Base-by-base conservation (phyloP, 2,329 filamentous ascomycete species). In the Helminthosporium solani region DNA sequence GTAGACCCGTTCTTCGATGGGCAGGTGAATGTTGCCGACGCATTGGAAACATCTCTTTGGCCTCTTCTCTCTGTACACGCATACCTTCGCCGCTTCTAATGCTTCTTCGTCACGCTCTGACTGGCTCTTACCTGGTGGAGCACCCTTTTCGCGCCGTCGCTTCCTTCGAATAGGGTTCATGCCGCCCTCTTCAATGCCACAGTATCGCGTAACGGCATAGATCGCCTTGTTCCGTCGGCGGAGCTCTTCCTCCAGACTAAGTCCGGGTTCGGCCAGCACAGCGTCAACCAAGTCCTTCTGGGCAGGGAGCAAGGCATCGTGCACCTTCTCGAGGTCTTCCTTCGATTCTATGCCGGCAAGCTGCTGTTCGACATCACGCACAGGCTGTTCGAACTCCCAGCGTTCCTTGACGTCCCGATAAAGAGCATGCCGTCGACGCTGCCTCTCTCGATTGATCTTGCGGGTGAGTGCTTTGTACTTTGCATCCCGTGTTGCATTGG, bases 321-420 rank as follows among this genome's bases (percentile, higher is more conserved):
- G 21, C 35, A 39, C 28, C 19, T 39, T 34, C 30, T 52, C 27
- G 14, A 39, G 33, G 20, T 49, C 11, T 8, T 54, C 40, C 19
- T 46, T 48, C 9, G 30, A 33, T 31, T 50, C 23, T 18, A 46
- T 30, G 20, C 23, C 14, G 14, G 51, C 36, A 51, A 59, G 54
- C 46, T 57, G 47, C 45, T 34, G 33, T 46, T 59, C 35, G 12
- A 59, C 40, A 53, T 57, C 35, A 46, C 42, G 45, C 18, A 52
- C 36, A 1, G 46, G 42, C 36, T 52, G 42, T 37, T 52, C 33
- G 23, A 42, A 49, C 33, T 48, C 41, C 45, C 21, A 52, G 19
- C 37, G 41, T 42, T 48, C 38, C 34, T 48, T 41, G n/a, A 42
- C 18, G 12, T 46, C 42, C 42, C 39, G 33, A 39, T 42, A 25